These are phyloP conservation scores for Geotrichum aggregatum DNA, from an alignment of 1,139 yeast species.

Conservation along the genomic window DNA sequence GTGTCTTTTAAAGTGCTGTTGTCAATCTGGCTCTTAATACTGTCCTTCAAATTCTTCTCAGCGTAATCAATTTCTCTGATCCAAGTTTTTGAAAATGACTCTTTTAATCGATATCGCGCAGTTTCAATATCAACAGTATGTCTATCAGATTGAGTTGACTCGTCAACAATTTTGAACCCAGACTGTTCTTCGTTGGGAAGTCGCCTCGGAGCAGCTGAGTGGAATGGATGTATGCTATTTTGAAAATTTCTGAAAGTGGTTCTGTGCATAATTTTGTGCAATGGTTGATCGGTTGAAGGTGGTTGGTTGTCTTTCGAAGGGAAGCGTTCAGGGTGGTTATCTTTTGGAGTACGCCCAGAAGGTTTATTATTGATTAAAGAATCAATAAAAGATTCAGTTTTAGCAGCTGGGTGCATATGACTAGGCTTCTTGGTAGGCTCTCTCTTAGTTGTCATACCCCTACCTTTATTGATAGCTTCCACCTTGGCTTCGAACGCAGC, in stretches of 20 bases:
- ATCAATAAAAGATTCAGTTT: background rate
- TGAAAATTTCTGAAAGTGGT: constrained; percentile 1
- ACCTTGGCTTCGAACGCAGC: constrained; percentile 49
- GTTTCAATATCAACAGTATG: constrained; percentile 33
- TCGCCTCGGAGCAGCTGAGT: background rate
- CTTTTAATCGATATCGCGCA: constrained; percentile 36
- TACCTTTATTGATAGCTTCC: constrained; percentile 28
- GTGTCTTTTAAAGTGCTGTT: constrained; percentile 50
- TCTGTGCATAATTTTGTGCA: background rate
- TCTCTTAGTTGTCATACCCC: constrained; percentile 12
- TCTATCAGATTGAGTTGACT: constrained; percentile 27
- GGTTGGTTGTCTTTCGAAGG: background rate
- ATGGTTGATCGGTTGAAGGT: background rate
- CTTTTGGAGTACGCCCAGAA: background rate
- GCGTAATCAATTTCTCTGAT: constrained; percentile 41
- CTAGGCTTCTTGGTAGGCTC: background rate
- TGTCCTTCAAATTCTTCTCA: constrained; percentile 35
- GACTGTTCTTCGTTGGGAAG: background rate
- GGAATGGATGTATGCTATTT: constrained; percentile 2
- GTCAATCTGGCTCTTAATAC: constrained; percentile 51
- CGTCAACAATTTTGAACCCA: constrained; percentile 25
- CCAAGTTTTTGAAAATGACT: constrained; percentile 70
- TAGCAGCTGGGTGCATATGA: background rate
- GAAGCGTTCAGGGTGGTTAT: background rate
- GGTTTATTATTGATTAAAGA: background rate